These are phyloP conservation scores for Kalanchoe fedtschenkoi DNA, from an alignment of 164 flowering plant species.

Conservation along the genomic window DNA sequence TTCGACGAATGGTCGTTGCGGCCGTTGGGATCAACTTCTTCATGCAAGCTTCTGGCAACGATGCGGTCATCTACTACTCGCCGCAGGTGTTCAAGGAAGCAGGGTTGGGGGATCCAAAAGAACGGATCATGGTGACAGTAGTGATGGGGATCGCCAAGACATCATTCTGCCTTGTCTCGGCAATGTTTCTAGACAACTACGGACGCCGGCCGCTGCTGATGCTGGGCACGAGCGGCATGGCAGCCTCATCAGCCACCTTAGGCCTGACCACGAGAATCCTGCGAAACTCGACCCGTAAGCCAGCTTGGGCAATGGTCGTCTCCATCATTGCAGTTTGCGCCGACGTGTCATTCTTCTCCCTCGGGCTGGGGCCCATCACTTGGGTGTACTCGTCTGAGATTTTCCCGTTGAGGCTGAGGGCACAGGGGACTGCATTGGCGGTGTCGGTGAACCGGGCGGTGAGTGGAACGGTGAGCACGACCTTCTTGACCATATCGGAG, in stretches of 20 bases:
- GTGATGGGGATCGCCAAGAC: slow-evolving; percentile 68
- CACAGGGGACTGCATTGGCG: slow-evolving; percentile 54
- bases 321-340: slow-evolving; percentile 57
- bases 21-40: slow-evolving; percentile 82
- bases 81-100: slow-evolving; percentile 67
- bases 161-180: slow-evolving; percentile 47
- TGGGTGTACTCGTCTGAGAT: slow-evolving; percentile 80
- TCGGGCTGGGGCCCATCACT: slow-evolving; percentile 82
- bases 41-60: slow-evolving; percentile 91
- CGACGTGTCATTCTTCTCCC: slow-evolving; percentile 66
- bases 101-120: slow-evolving; percentile 32
- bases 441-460: slow-evolving; percentile 65
- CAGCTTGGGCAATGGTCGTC: slow-evolving; percentile 50
- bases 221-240: slow-evolving; percentile 55
- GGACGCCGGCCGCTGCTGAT: slow-evolving; percentile 72
- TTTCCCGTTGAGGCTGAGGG: slow-evolving; percentile 51
- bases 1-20: slow-evolving; percentile 47
- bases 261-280: slow-evolving; percentile 48
- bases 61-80: slow-evolving; percentile 71
- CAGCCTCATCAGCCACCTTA: slow-evolving; percentile 32
- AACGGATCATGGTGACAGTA: slow-evolving; percentile 42
- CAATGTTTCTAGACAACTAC: slow-evolving; percentile 44
- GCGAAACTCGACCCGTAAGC: slow-evolving; percentile 24
- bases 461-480: slow-evolving; percentile 60
- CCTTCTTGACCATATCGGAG: slow-evolving; percentile 37